Evolutionary conservation across 2,329 filamentous ascomycete species (phyloP).

Genomic region (Metarhizium brunneum): DNA sequence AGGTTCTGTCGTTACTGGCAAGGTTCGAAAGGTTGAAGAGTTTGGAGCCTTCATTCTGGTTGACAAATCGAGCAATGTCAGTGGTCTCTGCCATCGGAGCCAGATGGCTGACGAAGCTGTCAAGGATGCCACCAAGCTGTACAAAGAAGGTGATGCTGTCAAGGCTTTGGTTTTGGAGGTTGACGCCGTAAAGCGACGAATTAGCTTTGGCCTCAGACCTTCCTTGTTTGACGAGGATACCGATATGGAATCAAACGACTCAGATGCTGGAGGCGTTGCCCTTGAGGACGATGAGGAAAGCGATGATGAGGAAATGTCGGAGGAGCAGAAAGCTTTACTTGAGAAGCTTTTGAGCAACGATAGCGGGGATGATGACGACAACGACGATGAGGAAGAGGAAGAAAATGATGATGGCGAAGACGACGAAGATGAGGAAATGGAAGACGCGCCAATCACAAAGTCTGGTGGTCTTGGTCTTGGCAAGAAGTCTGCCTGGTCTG

Average conservation of each 20-base stretch:
- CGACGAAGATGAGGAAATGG: constrained; percentile 27
- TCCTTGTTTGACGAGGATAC: constrained; percentile 68
- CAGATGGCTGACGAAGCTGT: constrained; percentile 83
- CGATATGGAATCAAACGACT: constrained; percentile 37
- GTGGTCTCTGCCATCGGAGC: constrained; percentile 84
- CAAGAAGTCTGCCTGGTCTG: constrained; percentile 86
- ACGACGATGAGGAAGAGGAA: constrained; percentile 24
- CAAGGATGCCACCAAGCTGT: constrained; percentile 79
- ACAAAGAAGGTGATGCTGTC: constrained; percentile 83
- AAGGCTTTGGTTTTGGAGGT: constrained; percentile 83
- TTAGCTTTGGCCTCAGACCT: constrained; percentile 88
- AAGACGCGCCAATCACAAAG: constrained; percentile 27
- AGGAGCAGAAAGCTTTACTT: constrained; percentile 22
- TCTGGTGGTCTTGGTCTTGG: constrained; percentile 33
- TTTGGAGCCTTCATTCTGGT: constrained; percentile 92
- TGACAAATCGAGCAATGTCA: constrained; percentile 79
- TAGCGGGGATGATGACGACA: constrained; percentile 35
- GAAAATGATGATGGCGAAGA: constrained; percentile 19
- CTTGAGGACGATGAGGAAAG: constrained; percentile 38
- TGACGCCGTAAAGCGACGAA: constrained; percentile 62
- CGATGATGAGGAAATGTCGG: constrained; percentile 38
- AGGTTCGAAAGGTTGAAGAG: constrained; percentile 85
- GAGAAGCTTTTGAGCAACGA: constrained; percentile 34
- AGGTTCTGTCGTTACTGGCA: constrained; percentile 79
- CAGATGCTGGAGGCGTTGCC: constrained; percentile 36